These are phyloP conservation scores for Physcomitrellopsis africana DNA, from an alignment of 225 moss, liverwort and hornwort species.

Conservation along the genomic window DNA sequence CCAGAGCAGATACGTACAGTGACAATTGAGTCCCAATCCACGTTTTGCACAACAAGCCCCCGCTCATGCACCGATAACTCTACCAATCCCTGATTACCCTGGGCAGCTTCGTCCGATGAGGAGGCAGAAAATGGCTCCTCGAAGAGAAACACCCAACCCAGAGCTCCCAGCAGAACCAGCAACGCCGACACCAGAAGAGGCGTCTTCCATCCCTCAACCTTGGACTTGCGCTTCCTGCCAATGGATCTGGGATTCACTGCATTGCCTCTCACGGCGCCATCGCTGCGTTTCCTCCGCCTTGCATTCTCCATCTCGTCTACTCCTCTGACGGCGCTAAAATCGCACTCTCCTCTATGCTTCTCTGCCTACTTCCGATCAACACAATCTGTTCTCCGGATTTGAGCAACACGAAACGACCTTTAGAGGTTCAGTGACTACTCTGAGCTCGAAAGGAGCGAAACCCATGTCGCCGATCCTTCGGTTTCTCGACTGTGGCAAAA, in stretches of 20 bases:
- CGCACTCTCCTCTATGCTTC: not conserved
- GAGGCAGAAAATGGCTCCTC: conserved; percentile 18
- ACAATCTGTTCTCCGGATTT: too few species aligned
- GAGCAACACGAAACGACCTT: too few species aligned
- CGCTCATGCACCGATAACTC: conserved; percentile 64
- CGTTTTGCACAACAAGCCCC: conserved; percentile 61
- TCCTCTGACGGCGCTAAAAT: not conserved
- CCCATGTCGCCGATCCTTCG: not conserved
- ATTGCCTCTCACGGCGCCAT: conserved; percentile 11
- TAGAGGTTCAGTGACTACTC: not conserved
- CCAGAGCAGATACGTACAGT: conserved; percentile 44
- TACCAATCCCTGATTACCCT: conserved; percentile 19
- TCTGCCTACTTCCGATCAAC: conserved; percentile 7
- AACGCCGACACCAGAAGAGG: conserved; percentile 33
- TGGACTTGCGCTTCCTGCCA: conserved; percentile 36
- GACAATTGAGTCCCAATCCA: conserved; percentile 64
- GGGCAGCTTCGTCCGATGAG: not conserved
- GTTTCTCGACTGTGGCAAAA: not conserved
- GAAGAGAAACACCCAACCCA: conserved; percentile 43
- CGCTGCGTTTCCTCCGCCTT: conserved; percentile 41
- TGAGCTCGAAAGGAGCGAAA: not conserved
- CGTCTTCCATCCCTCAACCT: conserved; percentile 24
- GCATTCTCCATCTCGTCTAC: conserved; percentile 36
- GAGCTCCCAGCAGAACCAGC: conserved; percentile 35
- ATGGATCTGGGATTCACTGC: conserved; percentile 32